phyloP scores from a whole-genome alignment of 768 basidiomycete genomes.

The Panus rudis region DNA sequence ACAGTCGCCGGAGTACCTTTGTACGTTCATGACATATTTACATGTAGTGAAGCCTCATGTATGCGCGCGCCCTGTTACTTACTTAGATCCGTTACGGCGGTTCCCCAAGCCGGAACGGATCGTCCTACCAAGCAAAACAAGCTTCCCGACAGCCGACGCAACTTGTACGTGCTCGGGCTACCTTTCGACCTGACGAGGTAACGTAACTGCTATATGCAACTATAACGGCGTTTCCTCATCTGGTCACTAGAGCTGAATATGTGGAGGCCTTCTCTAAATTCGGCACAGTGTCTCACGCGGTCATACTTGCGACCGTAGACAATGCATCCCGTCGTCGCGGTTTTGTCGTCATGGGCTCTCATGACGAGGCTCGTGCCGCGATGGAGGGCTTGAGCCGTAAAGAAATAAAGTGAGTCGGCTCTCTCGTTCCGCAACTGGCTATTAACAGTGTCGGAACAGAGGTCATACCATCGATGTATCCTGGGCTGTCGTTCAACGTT shows the following conservation, averaged over 20 bases:
- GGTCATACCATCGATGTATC: conserved; percentile 76
- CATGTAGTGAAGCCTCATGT: no score
- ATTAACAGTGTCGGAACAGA: conserved; percentile 28
- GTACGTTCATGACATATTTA: conserved; percentile 42
- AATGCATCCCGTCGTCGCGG: conserved; percentile 79
- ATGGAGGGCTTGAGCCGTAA: conserved; percentile 63
- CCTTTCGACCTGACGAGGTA: conserved; percentile 80
- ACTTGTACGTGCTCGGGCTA: conserved; percentile 78
- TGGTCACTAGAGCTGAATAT: conserved; percentile 42
- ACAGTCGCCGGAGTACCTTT: conserved; percentile 44
- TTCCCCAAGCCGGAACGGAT: conserved; percentile 10
- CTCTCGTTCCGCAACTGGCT: background rate
- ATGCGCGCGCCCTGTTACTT: no score
- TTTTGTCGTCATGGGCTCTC: conserved; percentile 73
- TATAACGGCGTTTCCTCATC: background rate
- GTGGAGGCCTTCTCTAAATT: conserved; percentile 52
- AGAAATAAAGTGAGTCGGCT: conserved; percentile 50
- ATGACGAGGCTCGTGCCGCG: conserved; percentile 63
- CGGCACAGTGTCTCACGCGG: conserved; percentile 67
- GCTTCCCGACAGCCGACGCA: conserved; percentile 55
- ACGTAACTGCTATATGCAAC: conserved; percentile 12
- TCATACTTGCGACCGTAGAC: conserved; percentile 79
- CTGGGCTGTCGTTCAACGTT: conserved; percentile 85
- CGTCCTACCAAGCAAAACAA: conserved; percentile 18
- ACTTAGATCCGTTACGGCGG: background rate